phyloP scores from a whole-genome alignment of 129 eudicot species.

The Flaveria sonorensis region DNA sequence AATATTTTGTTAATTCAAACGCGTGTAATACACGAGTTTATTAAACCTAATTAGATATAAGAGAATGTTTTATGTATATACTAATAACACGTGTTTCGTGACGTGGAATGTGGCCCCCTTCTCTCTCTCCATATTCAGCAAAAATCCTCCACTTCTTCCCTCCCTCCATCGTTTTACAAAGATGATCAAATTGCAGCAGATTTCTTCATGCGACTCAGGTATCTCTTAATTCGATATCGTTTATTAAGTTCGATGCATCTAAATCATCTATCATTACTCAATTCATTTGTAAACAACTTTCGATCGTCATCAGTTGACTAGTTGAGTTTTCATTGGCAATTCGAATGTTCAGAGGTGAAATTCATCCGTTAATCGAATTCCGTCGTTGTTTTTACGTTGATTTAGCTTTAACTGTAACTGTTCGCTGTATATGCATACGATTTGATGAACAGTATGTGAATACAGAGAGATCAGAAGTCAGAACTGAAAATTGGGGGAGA shows the following conservation, averaged over 20 bases:
- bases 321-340: background rate
- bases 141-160: slow-evolving; percentile 39
- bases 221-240: slow-evolving; percentile 10
- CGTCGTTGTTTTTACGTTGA: background rate
- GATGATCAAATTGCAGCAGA: slow-evolving; percentile 22
- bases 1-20: no score
- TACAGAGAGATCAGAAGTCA: slow-evolving; percentile 19
- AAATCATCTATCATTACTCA: background rate
- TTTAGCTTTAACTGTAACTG: background rate
- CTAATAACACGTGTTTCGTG: slow-evolving; percentile 68
- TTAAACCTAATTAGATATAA: no score
- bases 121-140: slow-evolving; percentile 46
- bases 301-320: background rate
- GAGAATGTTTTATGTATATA: background rate
- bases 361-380: background rate
- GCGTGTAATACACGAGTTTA: no score
- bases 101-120: slow-evolving; percentile 68
- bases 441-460: slow-evolving; percentile 19
- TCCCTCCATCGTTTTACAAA: slow-evolving; percentile 28
- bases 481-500: slow-evolving; percentile 19
- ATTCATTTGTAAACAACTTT: slow-evolving; percentile 10
- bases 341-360: slow-evolving; percentile 1
- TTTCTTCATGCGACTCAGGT: slow-evolving; percentile 28
- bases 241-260: background rate
- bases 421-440: background rate